These are phyloP conservation scores for Aquilaria sinensis DNA, from an alignment of 345 rosid genomes.

Conservation along the genomic window DNA sequence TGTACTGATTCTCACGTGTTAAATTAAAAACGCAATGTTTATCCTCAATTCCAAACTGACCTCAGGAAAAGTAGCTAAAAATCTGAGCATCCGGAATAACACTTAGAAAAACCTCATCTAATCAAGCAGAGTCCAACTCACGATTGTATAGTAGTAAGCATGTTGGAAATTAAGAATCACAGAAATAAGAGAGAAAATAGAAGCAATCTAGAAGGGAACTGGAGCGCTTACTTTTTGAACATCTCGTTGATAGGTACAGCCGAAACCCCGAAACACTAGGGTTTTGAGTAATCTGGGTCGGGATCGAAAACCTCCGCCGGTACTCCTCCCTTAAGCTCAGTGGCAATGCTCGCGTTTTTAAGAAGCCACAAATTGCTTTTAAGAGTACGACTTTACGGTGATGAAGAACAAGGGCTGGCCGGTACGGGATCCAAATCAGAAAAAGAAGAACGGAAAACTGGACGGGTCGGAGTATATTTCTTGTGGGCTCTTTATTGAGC, in stretches of 20 bases:
- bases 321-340: not conserved
- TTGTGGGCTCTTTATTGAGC: too few species aligned
- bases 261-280: not conserved
- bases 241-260: conserved; percentile 13
- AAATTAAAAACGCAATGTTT: not conserved
- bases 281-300: conserved; percentile 9
- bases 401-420: too few species aligned
- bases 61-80: not conserved
- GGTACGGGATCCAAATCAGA: too few species aligned
- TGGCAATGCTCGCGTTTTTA: too few species aligned
- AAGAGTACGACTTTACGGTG: too few species aligned
- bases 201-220: not conserved
- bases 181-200: not conserved
- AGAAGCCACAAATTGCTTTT: too few species aligned
- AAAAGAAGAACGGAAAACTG: too few species aligned
- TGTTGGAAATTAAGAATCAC: not conserved
- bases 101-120: conserved; percentile 1
- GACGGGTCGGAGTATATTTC: too few species aligned
- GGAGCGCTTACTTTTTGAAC: conserved; percentile 44
- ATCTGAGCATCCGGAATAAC: too few species aligned
- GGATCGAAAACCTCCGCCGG: conserved; percentile 9
- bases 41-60: not conserved
- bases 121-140: not conserved
- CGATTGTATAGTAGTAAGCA: not conserved
- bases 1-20: not conserved